Conservation (phyloP, 768 basidiomycete species). For the Lactarius indigo region DNA sequence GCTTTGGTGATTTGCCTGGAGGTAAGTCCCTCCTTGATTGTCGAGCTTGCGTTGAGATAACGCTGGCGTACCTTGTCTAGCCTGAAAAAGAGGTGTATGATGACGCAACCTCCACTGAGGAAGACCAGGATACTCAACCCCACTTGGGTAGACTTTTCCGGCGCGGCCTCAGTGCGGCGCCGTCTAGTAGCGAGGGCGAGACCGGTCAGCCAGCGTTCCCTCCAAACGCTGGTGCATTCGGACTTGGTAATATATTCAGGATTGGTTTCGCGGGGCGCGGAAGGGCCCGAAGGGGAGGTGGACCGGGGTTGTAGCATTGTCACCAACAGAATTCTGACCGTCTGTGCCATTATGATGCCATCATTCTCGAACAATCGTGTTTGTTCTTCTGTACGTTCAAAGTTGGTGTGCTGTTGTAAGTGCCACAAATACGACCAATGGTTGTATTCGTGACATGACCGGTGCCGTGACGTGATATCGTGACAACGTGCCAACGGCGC, state of each 20-base stretch:
- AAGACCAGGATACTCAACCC: constrained; percentile 15
- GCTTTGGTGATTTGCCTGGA: constrained; percentile 84
- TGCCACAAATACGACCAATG: no score
- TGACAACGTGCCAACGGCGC: no score
- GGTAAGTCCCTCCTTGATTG: constrained; percentile 38
- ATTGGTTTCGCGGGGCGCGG: constrained; percentile 61
- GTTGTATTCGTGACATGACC: no score
- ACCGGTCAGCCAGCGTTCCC: constrained; percentile 18
- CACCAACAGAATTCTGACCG: not conserved
- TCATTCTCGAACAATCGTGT: not conserved
- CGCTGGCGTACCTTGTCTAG: constrained; percentile 19
- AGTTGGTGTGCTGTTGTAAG: no score
- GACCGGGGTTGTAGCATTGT: not conserved
- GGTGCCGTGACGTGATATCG: no score
- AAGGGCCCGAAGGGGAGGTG: not conserved
- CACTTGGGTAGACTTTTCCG: constrained; percentile 30
- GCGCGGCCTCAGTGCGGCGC: constrained; percentile 10
- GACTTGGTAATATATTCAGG: constrained; percentile 39
- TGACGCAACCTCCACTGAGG: constrained; percentile 25
- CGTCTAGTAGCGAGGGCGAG: constrained; percentile 9
- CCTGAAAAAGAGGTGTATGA: constrained; percentile 37
- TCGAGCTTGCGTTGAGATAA: not conserved
- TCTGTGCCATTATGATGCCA: not conserved
- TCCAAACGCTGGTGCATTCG: constrained; percentile 19
- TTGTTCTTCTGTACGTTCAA: not conserved